Conservation (phyloP, 768 basidiomycete genomes). For the Neoboletus magnificus region DNA sequence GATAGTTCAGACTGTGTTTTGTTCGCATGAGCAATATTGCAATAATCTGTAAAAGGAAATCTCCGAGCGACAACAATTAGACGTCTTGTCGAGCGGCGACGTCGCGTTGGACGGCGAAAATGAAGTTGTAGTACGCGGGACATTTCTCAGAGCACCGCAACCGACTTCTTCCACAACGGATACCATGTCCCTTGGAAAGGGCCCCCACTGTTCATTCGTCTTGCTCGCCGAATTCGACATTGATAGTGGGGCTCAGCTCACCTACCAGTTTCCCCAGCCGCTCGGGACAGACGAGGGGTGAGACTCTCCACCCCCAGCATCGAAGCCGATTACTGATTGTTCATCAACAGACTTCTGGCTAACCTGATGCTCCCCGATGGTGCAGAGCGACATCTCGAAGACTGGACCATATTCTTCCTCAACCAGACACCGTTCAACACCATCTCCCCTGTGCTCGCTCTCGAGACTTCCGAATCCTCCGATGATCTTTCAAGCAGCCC, state of each 20-base stretch:
- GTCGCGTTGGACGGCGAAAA: conserved; percentile 11
- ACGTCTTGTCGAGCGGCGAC: conserved; percentile 9
- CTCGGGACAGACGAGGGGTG: conserved; percentile 94
- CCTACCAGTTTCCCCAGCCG: conserved; percentile 94
- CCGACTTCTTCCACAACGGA: background rate
- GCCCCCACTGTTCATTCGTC: conserved; percentile 86
- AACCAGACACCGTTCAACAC: conserved; percentile 91
- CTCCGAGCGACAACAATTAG: conserved; percentile 8
- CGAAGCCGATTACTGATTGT: background rate
- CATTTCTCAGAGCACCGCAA: conserved; percentile 7
- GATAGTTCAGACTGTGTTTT: background rate
- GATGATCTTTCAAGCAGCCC: conserved; percentile 27
- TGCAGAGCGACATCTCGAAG: conserved; percentile 89
- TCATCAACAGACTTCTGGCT: conserved; percentile 70
- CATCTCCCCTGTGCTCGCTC: conserved; percentile 75
- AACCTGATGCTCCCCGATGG: conserved; percentile 99
- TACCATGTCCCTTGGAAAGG: conserved; percentile 52
- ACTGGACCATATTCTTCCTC: conserved; percentile 98
- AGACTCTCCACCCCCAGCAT: conserved; percentile 14
- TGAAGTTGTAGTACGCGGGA: conserved; percentile 2
- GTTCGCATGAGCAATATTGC: background rate
- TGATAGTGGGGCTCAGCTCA: conserved; percentile 86
- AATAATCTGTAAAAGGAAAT: conserved; percentile 29
- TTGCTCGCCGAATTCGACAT: conserved; percentile 99
- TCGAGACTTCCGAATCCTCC: conserved; percentile 48